phyloP scores from a whole-genome alignment of 2,329 filamentous ascomycete species.

The Polytolypa hystricis region DNA sequence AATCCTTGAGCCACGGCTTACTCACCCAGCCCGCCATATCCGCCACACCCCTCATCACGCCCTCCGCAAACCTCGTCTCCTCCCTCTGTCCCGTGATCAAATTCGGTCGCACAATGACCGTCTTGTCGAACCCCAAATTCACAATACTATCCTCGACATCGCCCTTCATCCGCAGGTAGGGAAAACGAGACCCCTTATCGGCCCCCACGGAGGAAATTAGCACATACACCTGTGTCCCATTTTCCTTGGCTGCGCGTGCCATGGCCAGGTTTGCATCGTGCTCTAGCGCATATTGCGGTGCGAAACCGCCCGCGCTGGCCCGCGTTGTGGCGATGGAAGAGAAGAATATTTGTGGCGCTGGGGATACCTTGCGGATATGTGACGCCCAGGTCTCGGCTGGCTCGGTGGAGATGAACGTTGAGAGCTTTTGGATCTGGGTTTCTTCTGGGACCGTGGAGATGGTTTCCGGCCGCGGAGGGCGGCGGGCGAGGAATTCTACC shows the following conservation, averaged over 20 bases:
- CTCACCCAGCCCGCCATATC: conserved; percentile 45
- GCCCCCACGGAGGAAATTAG: conserved; percentile 53
- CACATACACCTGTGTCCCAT: conserved; percentile 64
- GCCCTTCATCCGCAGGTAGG: conserved; percentile 65
- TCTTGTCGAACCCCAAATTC: conserved; percentile 62
- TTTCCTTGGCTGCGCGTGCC: conserved; percentile 60
- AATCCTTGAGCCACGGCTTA: conserved; percentile 46
- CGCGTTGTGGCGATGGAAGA: conserved; percentile 73
- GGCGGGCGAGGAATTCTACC: conserved; percentile 37
- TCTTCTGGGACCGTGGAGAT: conserved; percentile 37
- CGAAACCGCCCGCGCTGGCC: conserved; percentile 60
- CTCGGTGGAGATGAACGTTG: conserved; percentile 56
- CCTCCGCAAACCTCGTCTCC: conserved; percentile 49
- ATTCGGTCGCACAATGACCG: conserved; percentile 63
- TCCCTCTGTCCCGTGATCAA: conserved; percentile 62
- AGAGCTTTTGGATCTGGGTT: conserved; percentile 52
- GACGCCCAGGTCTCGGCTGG: conserved; percentile 51
- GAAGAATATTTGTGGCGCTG: conserved; percentile 55
- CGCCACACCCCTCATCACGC: conserved; percentile 45
- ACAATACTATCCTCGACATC: conserved; percentile 72
- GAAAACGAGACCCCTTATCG: conserved; percentile 42
- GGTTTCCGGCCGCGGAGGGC: conserved; percentile 34
- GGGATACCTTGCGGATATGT: conserved; percentile 44
- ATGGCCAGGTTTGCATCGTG: conserved; percentile 74
- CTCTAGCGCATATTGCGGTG: conserved; percentile 77